phyloP scores from a whole-genome alignment of 306 rosid genomes.

The Vicia villosa region DNA sequence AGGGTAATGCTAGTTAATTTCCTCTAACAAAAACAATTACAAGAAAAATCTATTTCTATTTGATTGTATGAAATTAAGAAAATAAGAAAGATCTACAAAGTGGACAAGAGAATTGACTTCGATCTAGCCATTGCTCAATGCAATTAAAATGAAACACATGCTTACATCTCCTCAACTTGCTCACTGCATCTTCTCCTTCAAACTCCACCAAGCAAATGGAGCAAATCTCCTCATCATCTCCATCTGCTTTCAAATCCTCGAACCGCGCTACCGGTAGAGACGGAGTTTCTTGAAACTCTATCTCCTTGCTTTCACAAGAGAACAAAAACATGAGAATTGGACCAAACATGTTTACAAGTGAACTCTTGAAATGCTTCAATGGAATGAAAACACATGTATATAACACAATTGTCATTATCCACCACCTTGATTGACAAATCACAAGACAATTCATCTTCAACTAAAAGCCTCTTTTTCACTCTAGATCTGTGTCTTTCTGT shows the following conservation, averaged over 20 bases:
- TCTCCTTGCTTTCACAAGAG: neutral
- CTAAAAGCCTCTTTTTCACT: neutral
- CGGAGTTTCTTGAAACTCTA: constrained; percentile 15
- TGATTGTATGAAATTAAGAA: constrained; percentile 26
- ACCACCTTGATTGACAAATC: constrained; percentile 45
- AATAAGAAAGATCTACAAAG: constrained; percentile 71
- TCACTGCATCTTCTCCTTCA: constrained; percentile 63
- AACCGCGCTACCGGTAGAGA: constrained; percentile 48
- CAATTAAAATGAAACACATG: constrained; percentile 73
- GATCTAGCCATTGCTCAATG: constrained; percentile 66
- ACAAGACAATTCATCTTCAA: constrained; percentile 55
- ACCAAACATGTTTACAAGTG: constrained; percentile 33
- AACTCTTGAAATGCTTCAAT: constrained; percentile 45
- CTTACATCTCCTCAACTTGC: constrained; percentile 52
- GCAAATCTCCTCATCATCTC: constrained; percentile 49
- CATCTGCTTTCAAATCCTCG: constrained; percentile 40
- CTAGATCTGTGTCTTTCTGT: constrained; percentile 3
- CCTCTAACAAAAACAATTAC: constrained; percentile 14
- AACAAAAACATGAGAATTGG: neutral
- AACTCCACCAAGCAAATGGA: constrained; percentile 80
- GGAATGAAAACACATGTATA: constrained; percentile 75
- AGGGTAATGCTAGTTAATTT: constrained; percentile 6
- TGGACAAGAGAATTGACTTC: constrained; percentile 73
- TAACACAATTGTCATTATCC: constrained; percentile 57
- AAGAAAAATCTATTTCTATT: neutral